Evolutionary conservation across 2,329 filamentous ascomycete species (phyloP).

Genomic region (Fusarium longipes): DNA sequence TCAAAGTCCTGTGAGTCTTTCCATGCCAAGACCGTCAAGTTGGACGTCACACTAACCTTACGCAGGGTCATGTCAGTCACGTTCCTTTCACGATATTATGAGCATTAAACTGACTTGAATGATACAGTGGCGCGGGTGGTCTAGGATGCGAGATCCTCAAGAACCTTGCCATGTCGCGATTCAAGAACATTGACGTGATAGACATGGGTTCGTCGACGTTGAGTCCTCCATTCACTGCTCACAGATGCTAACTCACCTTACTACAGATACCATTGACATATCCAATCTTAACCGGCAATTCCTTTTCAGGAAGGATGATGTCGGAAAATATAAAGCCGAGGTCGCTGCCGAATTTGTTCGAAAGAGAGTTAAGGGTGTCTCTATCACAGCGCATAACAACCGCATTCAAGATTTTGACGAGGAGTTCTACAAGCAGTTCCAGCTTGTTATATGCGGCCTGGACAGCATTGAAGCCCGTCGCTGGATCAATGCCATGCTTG

Average conservation of each 20-base stretch:
- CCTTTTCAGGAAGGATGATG: slow-evolving; percentile 89
- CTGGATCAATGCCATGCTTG: slow-evolving; percentile 96
- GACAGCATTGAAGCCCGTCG: slow-evolving; percentile 98
- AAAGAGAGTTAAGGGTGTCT: slow-evolving; percentile 87
- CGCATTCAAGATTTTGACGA: slow-evolving; percentile 98
- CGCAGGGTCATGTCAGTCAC: slow-evolving; percentile 63
- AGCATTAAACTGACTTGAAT: slow-evolving; percentile 26
- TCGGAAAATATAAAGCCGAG: slow-evolving; percentile 93
- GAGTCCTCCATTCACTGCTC: neutral
- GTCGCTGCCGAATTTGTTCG: slow-evolving; percentile 93
- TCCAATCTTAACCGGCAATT: slow-evolving; percentile 98
- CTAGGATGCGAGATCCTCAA: slow-evolving; percentile 97
- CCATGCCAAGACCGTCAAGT: neutral
- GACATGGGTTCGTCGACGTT: slow-evolving; percentile 81
- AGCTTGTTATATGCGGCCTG: slow-evolving; percentile 90
- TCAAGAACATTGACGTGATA: slow-evolving; percentile 97
- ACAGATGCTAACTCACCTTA: slow-evolving; percentile 20
- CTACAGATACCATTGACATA: slow-evolving; percentile 92
- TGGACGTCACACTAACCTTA: slow-evolving; percentile 25
- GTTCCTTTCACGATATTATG: slow-evolving; percentile 16
- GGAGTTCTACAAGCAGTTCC: slow-evolving; percentile 97
- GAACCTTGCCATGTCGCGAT: slow-evolving; percentile 92
- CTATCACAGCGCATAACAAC: slow-evolving; percentile 92
- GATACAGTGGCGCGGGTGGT: slow-evolving; percentile 84
- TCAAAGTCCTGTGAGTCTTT: slow-evolving; percentile 77